Evolutionary conservation across 768 basidiomycete species (phyloP).

Genomic region (Dacryopinax spathularia): DNA sequence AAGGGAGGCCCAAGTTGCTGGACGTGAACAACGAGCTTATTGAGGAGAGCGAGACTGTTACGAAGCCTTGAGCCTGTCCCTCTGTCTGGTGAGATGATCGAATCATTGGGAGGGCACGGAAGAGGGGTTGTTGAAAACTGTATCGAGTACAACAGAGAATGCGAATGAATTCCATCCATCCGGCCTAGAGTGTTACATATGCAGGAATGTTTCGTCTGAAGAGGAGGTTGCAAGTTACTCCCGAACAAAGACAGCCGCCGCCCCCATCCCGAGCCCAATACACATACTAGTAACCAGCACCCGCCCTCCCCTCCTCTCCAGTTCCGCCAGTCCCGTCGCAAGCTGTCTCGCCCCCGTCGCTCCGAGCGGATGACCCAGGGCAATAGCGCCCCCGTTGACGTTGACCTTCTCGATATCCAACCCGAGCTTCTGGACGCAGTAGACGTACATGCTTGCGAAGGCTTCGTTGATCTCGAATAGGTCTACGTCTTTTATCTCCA

Average conservation of each 20-base stretch:
- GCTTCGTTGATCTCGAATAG: slow-evolving; percentile 88
- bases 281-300: slow-evolving; percentile 83
- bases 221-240: slow-evolving; percentile 25
- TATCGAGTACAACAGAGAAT: no score
- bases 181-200: no score
- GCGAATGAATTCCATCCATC: no score
- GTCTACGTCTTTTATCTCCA: slow-evolving; percentile 57
- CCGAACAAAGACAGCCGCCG: slow-evolving; percentile 56
- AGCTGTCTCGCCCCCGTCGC: slow-evolving; percentile 77
- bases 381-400: slow-evolving; percentile 84
- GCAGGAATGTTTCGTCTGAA: no score
- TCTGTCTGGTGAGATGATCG: no score
- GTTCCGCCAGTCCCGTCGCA: slow-evolving; percentile 58
- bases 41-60: no score
- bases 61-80: no score
- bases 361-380: slow-evolving; percentile 39
- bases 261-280: slow-evolving; percentile 74
- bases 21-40: no score
- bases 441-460: slow-evolving; percentile 71
- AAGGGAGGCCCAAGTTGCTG: no score
- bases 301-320: slow-evolving; percentile 28
- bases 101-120: no score
- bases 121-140: no score
- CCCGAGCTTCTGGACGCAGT: slow-evolving; percentile 50
- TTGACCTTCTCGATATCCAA: slow-evolving; percentile 59